Evolutionary conservation across 1,284 basidiomycete genomes (phyloP).

Genomic region (Rugosomyces carneus): DNA sequence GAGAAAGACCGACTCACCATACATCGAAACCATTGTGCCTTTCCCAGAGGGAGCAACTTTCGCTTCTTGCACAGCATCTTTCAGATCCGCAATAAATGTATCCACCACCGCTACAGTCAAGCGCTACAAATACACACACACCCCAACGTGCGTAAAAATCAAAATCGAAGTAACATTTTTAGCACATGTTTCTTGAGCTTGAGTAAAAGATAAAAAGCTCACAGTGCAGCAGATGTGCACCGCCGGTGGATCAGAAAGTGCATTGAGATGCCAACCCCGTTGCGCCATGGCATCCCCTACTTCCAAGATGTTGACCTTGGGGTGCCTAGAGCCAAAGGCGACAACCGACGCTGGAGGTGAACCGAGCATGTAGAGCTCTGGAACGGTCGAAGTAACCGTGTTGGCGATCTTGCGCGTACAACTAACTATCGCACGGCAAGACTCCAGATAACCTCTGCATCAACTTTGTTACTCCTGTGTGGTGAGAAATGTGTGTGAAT

Average conservation of each 20-base stretch:
- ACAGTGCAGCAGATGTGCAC: slow-evolving; percentile 95
- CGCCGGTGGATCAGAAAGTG: slow-evolving; percentile 71
- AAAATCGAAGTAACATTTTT: not conserved
- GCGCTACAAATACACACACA: no score
- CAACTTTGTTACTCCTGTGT: no score
- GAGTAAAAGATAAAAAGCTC: slow-evolving; percentile 24
- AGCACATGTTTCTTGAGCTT: not conserved
- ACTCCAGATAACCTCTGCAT: slow-evolving; percentile 84
- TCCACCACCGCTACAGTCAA: slow-evolving; percentile 76
- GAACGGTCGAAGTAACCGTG: slow-evolving; percentile 61
- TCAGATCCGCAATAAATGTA: slow-evolving; percentile 77
- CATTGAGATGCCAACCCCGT: slow-evolving; percentile 89
- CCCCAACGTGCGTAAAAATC: no score
- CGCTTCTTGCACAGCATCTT: slow-evolving; percentile 64
- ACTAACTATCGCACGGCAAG: slow-evolving; percentile 80
- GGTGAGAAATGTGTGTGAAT: no score
- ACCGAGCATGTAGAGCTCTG: slow-evolving; percentile 82
- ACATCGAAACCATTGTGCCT: slow-evolving; percentile 83
- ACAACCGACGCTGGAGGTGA: slow-evolving; percentile 88
- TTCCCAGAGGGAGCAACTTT: slow-evolving; percentile 50
- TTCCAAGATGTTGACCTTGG: slow-evolving; percentile 68
- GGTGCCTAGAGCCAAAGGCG: slow-evolving; percentile 72
- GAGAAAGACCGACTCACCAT: slow-evolving; percentile 46
- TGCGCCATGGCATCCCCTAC: slow-evolving; percentile 88
- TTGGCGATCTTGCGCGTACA: slow-evolving; percentile 64